phyloP scores from a whole-genome alignment of 768 basidiomycete species.

The Udeniomyces megalosporus region DNA sequence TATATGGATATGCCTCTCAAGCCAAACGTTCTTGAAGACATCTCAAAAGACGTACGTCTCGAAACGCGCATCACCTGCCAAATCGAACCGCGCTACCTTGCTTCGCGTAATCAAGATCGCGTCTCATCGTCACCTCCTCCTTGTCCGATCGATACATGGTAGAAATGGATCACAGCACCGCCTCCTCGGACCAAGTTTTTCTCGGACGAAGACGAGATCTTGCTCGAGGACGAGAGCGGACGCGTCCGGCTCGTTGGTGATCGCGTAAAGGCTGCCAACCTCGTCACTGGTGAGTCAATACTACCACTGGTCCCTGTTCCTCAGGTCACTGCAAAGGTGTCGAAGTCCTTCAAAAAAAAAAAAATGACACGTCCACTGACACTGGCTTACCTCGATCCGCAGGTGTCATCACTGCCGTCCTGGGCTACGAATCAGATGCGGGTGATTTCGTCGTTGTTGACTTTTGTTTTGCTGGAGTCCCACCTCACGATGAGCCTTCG shows the following conservation, averaged over 20 bases:
- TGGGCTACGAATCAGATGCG: constrained; percentile 72
- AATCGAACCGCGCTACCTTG: background rate
- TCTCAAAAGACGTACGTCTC: constrained; percentile 72
- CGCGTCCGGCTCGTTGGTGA: constrained; percentile 75
- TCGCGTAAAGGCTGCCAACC: constrained; percentile 37
- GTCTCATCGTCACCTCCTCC: background rate
- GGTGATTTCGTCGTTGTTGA: constrained; percentile 94
- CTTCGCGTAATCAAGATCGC: constrained; percentile 1
- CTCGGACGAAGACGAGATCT: constrained; percentile 60
- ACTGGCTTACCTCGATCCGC: no score
- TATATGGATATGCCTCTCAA: constrained; percentile 99
- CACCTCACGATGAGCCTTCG: constrained; percentile 38
- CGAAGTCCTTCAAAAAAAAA: background rate
- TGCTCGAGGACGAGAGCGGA: constrained; percentile 93
- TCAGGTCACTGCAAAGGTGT: no score
- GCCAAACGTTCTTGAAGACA: constrained; percentile 91
- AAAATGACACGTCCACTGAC: no score
- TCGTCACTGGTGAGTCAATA: constrained; percentile 50
- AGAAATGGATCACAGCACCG: constrained; percentile 82
- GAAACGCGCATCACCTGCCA: no score
- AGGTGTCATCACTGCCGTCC: constrained; percentile 69
- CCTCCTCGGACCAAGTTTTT: constrained; percentile 57
- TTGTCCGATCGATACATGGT: background rate
- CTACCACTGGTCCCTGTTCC: background rate
- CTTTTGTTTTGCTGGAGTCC: constrained; percentile 66